phyloP scores from a whole-genome alignment of 495 filamentous ascomycete genomes.

The Daldinia decipiens region DNA sequence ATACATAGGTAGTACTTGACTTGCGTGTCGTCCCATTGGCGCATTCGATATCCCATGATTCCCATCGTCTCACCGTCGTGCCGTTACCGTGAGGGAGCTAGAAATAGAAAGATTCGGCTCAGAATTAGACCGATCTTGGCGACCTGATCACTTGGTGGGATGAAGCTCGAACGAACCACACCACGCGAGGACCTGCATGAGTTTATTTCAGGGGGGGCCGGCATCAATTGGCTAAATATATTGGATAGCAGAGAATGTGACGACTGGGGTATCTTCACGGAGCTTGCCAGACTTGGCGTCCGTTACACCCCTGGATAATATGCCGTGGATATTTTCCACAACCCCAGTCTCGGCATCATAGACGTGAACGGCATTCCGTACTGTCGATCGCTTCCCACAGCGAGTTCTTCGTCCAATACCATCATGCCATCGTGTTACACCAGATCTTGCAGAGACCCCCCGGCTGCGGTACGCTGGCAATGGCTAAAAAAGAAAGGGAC shows the following conservation, averaged over 20 bases:
- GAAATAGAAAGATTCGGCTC: conserved; percentile 28
- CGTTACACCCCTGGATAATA: conserved; percentile 47
- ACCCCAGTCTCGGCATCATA: conserved; percentile 44
- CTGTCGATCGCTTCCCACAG: conserved; percentile 29
- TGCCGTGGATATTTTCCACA: conserved; percentile 44
- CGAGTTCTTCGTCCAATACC: conserved; percentile 29
- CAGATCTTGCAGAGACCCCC: conserved; percentile 38
- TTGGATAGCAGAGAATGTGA: conserved; percentile 25
- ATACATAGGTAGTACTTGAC: not conserved
- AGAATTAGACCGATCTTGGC: conserved; percentile 31
- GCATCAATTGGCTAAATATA: conserved; percentile 47
- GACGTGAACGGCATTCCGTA: conserved; percentile 43
- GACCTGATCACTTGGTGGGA: conserved; percentile 28
- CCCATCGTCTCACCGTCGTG: conserved; percentile 34
- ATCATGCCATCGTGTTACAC: conserved; percentile 32
- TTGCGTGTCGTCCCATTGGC: conserved; percentile 10
- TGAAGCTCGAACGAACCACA: conserved; percentile 38
- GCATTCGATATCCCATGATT: not conserved
- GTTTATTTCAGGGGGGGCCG: conserved; percentile 20
- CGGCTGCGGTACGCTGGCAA: conserved; percentile 24
- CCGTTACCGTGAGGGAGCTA: conserved; percentile 14
- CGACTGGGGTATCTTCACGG: conserved; percentile 29
- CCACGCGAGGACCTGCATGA: conserved; percentile 44
- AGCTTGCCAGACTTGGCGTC: conserved; percentile 38
- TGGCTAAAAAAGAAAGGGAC: conserved; percentile 21